Conservation (phyloP, 768 basidiomycete species). For the Mycena pura region DNA sequence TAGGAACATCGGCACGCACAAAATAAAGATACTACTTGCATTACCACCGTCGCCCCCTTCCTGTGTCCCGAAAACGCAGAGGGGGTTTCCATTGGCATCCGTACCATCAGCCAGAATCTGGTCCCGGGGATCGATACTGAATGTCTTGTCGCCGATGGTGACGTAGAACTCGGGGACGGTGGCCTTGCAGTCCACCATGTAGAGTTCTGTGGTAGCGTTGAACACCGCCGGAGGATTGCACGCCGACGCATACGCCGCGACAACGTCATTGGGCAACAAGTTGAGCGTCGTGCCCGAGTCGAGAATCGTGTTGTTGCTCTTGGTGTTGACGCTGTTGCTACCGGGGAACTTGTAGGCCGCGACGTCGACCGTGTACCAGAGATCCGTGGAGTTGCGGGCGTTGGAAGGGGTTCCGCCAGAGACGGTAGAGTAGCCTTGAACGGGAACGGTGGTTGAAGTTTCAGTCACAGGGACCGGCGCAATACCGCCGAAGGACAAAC, state of each 20-base stretch:
- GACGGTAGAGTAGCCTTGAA: constrained; percentile 21
- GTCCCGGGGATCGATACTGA: constrained; percentile 25
- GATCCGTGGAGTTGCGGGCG: not conserved
- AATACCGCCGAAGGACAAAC: constrained; percentile 32
- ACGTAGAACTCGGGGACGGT: constrained; percentile 26
- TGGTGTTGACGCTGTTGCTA: constrained; percentile 2
- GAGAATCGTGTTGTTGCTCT: constrained; percentile 14
- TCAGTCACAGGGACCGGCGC: constrained; percentile 25
- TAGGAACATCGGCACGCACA: too few species aligned
- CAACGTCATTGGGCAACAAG: constrained; percentile 25
- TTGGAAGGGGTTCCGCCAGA: constrained; percentile 8
- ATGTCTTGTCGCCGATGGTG: constrained; percentile 21
- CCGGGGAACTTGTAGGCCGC: constrained; percentile 26
- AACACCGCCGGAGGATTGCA: constrained; percentile 21
- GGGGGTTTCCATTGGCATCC: constrained; percentile 10
- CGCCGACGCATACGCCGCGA: constrained; percentile 17
- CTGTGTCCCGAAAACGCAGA: constrained; percentile 25
- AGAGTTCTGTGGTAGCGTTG: constrained; percentile 11
- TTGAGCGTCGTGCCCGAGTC: constrained; percentile 28
- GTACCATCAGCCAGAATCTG: constrained; percentile 16
- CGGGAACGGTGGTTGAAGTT: constrained; percentile 21
- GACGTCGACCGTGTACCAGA: constrained; percentile 25
- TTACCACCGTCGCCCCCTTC: constrained; percentile 19
- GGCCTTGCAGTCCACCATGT: constrained; percentile 22
- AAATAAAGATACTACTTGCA: constrained; percentile 21